These are phyloP conservation scores for Ophiorrhiza pumila DNA, from an alignment of 257 asterid species.

Conservation along the genomic window DNA sequence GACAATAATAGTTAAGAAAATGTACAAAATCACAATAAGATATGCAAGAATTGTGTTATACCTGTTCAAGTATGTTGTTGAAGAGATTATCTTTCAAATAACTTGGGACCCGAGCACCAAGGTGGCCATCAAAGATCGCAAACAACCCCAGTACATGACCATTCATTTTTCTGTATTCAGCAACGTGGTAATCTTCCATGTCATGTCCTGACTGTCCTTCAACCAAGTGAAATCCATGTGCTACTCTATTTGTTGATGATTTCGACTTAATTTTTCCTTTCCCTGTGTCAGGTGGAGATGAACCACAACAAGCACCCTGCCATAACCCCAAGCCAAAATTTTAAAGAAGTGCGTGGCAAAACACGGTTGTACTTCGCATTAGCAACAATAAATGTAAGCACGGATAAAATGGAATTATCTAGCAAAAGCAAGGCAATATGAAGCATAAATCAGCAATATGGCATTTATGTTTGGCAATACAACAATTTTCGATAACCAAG, in stretches of 20 bases:
- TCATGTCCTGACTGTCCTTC: conserved; percentile 78
- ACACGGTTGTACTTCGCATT: not conserved
- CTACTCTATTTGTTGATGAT: conserved; percentile 41
- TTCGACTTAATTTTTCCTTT: conserved; percentile 60
- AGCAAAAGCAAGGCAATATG: not conserved
- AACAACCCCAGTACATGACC: conserved; percentile 70
- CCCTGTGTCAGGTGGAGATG: conserved; percentile 63
- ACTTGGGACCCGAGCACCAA: conserved; percentile 70
- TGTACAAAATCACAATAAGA: not conserved
- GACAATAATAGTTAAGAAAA: not conserved
- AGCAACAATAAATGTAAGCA: not conserved
- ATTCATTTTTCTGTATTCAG: conserved; percentile 53
- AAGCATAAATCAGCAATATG: too few relatives aligned
- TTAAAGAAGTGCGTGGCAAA: not conserved
- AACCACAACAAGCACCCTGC: conserved; percentile 46
- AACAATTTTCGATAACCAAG: too few relatives aligned
- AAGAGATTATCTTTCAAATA: conserved; percentile 65
- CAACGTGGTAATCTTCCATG: conserved; percentile 84
- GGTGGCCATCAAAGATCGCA: conserved; percentile 75
- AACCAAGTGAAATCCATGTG: conserved; percentile 70
- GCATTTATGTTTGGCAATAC: not conserved
- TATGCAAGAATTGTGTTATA: conserved; percentile 12
- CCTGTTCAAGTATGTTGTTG: conserved; percentile 70
- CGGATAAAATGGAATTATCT: not conserved
- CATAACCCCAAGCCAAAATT: conserved; percentile 23